Base-by-base conservation (phyloP, 495 filamentous ascomycete species). In the Penicillium turbatum region DNA sequence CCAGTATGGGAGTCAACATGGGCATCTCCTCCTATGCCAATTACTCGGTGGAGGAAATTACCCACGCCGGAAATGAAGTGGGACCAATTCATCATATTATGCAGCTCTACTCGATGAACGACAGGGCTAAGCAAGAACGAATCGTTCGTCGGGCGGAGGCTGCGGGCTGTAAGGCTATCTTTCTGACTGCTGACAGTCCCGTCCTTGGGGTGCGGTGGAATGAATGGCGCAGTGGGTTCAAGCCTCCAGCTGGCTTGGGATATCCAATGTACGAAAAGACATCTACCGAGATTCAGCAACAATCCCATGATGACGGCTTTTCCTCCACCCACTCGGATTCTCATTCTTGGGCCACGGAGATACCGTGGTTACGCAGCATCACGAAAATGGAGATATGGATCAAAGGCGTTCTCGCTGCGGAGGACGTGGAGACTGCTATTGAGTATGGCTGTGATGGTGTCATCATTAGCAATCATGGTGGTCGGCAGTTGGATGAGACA, bases 131-230 rank as follows among this genome's bases (percentile, higher is more conserved):
- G 55, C 79, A 83, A 29, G 83, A 82, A 51, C 64, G 67, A 1
- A 69, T 76, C 11, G 75, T 82, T 10, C 59, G 52, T 19, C 71
- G 67, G 21, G 64, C 69, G 2, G 65, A 67, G 32, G 60, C 55
- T 10, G 80, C 84, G 48, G 65, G 69, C 1, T 72, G 87, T 24
- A 79, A 79, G 42, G 84, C 75, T 5, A 78, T 95, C 39, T 83
- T 85, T 48, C 74, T 95, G 17, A 97, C 92, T 5, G 84, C 95
- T 11, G 91, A 97, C 66, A 90, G 89, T 3, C 87, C 90, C 2
- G 82, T 90, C 2, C 83, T 91, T 0, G 91, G 91, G 1, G 60
- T 71, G 0, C 65, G 68, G 7, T 68, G 65, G 38, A 71, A 65
- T 40, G 78, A 81, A 54, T 67, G 64, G 46, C 68, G 72, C 2